phyloP scores from a whole-genome alignment of 2,329 filamentous ascomycete species.

The Colletotrichum gloeosporioides region DNA sequence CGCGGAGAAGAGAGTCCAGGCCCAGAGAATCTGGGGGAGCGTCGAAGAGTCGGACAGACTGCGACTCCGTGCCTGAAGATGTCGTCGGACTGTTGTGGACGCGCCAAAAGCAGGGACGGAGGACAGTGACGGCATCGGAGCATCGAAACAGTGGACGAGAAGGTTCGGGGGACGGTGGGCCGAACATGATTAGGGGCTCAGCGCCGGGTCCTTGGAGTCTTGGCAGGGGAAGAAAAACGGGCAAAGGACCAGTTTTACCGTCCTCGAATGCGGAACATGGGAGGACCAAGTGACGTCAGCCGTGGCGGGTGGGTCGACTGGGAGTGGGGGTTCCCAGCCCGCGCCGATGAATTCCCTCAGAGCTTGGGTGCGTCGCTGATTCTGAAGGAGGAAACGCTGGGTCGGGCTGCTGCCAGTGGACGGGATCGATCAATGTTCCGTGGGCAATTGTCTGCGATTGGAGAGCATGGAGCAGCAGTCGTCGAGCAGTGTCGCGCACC shows the following conservation, averaged over 20 bases:
- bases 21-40: neutral
- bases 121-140: slow-evolving; percentile 13
- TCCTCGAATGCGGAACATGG: neutral
- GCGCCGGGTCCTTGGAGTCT: slow-evolving; percentile 3
- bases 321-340: slow-evolving; percentile 5
- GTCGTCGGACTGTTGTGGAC: neutral
- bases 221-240: slow-evolving; percentile 20
- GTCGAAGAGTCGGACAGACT: neutral
- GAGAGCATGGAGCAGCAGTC: neutral
- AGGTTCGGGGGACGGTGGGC: slow-evolving; percentile 14
- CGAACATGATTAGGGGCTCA: slow-evolving; percentile 14
- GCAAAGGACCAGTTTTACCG: slow-evolving; percentile 5
- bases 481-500: neutral
- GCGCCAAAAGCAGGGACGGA: slow-evolving; percentile 2
- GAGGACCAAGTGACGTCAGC: slow-evolving; percentile 12
- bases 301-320: neutral
- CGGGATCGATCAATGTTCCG: neutral
- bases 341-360: neutral
- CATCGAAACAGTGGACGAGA: slow-evolving; percentile 3
- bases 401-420: neutral
- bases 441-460: neutral
- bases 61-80: slow-evolving; percentile 1
- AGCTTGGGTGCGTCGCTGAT: neutral
- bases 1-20: slow-evolving; percentile 4
- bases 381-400: neutral